Evolutionary conservation across 78 protist genomes (phyloP).

Genomic region (Speleostelium caveatum): DNA sequence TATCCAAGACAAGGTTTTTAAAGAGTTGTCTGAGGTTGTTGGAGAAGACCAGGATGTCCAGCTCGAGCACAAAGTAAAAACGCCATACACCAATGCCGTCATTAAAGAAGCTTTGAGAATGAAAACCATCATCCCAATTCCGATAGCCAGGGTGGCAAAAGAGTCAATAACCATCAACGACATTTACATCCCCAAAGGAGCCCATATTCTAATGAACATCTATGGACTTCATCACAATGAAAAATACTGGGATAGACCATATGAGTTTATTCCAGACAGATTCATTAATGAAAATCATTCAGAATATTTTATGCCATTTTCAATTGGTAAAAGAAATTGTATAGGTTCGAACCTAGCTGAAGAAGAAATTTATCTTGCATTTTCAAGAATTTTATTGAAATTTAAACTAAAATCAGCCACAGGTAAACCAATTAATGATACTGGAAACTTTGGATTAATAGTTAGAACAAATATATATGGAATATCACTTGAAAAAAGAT

Average conservation of each 20-base stretch:
- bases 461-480: too few relatives aligned
- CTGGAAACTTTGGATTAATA: too few relatives aligned
- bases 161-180: neutral
- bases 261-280: conserved; percentile 35
- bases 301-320: conserved; percentile 11
- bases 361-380: conserved; percentile 17
- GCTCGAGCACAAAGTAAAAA: neutral
- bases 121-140: neutral
- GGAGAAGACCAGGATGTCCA: neutral
- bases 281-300: conserved; percentile 9
- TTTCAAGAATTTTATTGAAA: conserved; percentile 9
- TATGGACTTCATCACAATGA: neutral
- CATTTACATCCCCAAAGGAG: conserved; percentile 7
- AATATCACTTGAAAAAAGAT: too few relatives aligned
- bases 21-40: conserved; percentile 6
- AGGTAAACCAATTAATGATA: conserved; percentile 6
- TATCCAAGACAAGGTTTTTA: conserved; percentile 3
- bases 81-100: conserved; percentile 9
- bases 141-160: neutral
- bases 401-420: neutral
- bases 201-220: neutral
- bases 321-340: conserved; percentile 21
- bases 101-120: conserved; percentile 32
- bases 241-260: conserved; percentile 16
- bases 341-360: conserved; percentile 15